phyloP scores from a whole-genome alignment of 2,329 filamentous ascomycete genomes.

The Aureobasidium sp. region DNA sequence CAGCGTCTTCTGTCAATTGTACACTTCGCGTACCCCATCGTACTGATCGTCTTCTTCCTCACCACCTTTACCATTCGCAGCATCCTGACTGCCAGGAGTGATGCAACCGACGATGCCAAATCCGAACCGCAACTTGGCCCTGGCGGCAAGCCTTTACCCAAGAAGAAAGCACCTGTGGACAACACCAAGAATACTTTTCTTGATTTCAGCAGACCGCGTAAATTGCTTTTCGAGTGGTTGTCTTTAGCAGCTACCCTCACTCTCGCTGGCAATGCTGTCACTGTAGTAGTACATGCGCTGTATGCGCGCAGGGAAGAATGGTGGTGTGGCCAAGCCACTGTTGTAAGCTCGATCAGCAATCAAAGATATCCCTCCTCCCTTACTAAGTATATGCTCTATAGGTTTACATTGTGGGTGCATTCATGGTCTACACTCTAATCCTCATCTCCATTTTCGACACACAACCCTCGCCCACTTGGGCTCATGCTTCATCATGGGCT shows the following conservation, averaged over 20 bases:
- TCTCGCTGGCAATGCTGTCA: conserved; percentile 66
- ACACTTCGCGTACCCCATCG: conserved; percentile 55
- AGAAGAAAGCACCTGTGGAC: conserved; percentile 40
- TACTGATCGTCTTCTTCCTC: conserved; percentile 58
- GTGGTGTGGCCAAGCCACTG: conserved; percentile 75
- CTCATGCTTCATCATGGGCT: conserved; percentile 74
- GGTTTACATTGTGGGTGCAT: conserved; percentile 78
- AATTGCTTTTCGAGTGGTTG: conserved; percentile 68
- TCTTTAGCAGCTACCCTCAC: conserved; percentile 64
- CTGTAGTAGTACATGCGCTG: conserved; percentile 69
- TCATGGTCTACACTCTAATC: conserved; percentile 81
- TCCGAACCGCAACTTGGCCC: conserved; percentile 58
- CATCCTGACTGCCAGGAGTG: conserved; percentile 45
- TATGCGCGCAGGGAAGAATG: conserved; percentile 57
- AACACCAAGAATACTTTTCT: conserved; percentile 39
- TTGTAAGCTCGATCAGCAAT: conserved; percentile 49
- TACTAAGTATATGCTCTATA: conserved; percentile 32
- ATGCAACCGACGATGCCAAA: conserved; percentile 36
- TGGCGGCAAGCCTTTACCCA: conserved; percentile 79
- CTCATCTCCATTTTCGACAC: conserved; percentile 82
- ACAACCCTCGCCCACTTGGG: conserved; percentile 68
- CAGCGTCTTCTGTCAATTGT: conserved; percentile 40
- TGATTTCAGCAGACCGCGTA: conserved; percentile 59
- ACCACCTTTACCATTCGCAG: conserved; percentile 55
- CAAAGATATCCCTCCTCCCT: background rate